Conservation (phyloP, 2,329 filamentous ascomycete species). For the Aspergillus intermedius region DNA sequence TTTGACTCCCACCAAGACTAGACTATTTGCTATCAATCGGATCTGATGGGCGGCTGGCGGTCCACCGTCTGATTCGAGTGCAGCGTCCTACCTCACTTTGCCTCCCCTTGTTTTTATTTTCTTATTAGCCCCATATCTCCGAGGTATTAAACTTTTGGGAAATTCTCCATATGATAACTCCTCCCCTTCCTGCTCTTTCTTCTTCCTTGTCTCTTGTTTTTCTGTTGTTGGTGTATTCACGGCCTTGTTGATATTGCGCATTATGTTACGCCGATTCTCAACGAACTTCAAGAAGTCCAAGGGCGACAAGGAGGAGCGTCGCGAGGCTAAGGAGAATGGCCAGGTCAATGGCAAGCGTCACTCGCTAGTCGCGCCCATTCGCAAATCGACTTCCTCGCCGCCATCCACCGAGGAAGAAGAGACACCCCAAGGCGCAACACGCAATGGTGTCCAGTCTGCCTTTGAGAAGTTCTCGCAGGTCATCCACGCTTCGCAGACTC, state of each 20-base stretch:
- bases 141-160: not conserved
- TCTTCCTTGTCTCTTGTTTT: slow-evolving; percentile 7
- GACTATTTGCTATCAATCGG: slow-evolving; percentile 6
- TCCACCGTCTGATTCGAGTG: slow-evolving; percentile 4
- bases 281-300: slow-evolving; percentile 35
- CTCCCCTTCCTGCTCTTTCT: slow-evolving; percentile 2
- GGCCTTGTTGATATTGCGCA: not conserved
- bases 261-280: slow-evolving; percentile 37
- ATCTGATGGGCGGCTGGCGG: slow-evolving; percentile 6
- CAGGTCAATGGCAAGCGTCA: slow-evolving; percentile 25
- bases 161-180: slow-evolving; percentile 1
- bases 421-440: slow-evolving; percentile 21
- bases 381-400: slow-evolving; percentile 13
- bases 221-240: not conserved
- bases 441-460: slow-evolving; percentile 33
- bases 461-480: slow-evolving; percentile 43
- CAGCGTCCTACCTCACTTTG: not conserved
- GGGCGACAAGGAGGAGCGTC: slow-evolving; percentile 22
- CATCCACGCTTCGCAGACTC: slow-evolving; percentile 52
- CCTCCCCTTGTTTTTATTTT: not conserved
- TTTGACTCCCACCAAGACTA: not conserved
- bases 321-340: slow-evolving; percentile 22
- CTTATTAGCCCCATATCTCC: slow-evolving; percentile 10
- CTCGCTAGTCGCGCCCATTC: slow-evolving; percentile 24
- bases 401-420: slow-evolving; percentile 18